Evolutionary conservation across 164 flowering plant species (phyloP).

Genomic region (Vitis labrusca): DNA sequence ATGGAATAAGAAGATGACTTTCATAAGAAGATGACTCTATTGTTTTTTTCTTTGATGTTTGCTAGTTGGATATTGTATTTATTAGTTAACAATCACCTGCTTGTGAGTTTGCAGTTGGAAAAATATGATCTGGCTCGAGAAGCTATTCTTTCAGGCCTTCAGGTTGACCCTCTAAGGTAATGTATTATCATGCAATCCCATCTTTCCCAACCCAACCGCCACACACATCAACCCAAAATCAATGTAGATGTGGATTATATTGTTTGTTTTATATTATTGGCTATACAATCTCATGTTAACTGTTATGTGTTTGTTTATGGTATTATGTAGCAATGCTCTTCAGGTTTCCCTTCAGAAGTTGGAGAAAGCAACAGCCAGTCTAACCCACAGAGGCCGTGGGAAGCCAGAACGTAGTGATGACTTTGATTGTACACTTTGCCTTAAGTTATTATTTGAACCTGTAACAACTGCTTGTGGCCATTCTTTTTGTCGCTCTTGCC

Average conservation of each 20-base stretch:
- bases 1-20: neutral
- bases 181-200: no score
- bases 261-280: neutral
- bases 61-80: neutral
- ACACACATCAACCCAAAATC: no score
- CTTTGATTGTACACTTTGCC: slow-evolving; percentile 90
- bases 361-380: slow-evolving; percentile 36
- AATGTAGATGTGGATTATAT: neutral
- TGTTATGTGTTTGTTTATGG: slow-evolving; percentile 20
- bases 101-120: slow-evolving; percentile 64
- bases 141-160: slow-evolving; percentile 77
- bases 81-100: neutral
- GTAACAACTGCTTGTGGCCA: slow-evolving; percentile 98
- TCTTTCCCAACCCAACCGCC: no score
- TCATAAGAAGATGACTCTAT: no score
- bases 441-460: slow-evolving; percentile 86
- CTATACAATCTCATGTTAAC: neutral
- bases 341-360: slow-evolving; percentile 53
- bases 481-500: slow-evolving; percentile 88
- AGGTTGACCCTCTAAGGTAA: slow-evolving; percentile 85
- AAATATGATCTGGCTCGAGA: slow-evolving; percentile 81
- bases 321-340: slow-evolving; percentile 56
- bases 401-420: slow-evolving; percentile 74
- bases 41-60: neutral
- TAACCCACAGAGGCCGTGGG: slow-evolving; percentile 34